Evolutionary conservation across 2,329 filamentous ascomycete species (phyloP), one percentile per base, ranked within the genome.

Genomic region (Fusarium mangiferae): DNA sequence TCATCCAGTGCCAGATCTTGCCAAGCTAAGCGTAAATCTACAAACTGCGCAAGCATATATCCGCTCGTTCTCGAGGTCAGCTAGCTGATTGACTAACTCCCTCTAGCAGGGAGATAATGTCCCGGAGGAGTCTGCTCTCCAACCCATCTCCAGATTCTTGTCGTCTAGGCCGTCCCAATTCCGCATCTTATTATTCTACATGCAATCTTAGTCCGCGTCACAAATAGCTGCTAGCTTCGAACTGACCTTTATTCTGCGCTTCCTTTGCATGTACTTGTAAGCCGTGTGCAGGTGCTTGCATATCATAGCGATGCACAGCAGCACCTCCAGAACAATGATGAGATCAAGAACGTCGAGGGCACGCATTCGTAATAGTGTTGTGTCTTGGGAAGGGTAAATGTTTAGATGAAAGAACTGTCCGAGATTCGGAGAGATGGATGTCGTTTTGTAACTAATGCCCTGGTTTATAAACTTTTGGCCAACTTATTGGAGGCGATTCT

Each of bases 401-500:
- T 26, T 20, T 45, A 7, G 17, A 45, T 45, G 17, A 20, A 26
- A 45, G 1, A 20, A 12, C 42, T 6, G 7, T 26, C 12, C 5
- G 12, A 45, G 3, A 26, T 45, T 26, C 1, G 0, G 5, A 45
- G 2, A 26, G 12, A 14, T 26, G 17, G 17, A 45, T 10, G 17
- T 4, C 11, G 5, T 24, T 26, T 45, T 14, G 26, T 26, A 10
- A 4, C 7, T 9, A 18, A 20, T 26, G 4, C 17, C 17, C 6
- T 44, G 7, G 1, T 18, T 20, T 9, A 13, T 18, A 26, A 14
- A 20, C 11, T 20, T 45, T 45, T 0, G 3, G 24, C 2, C 17
- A 24, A 7, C 24, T 13, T 5, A 5, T 12, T 20, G 5, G 4
- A 20, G 8, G 20, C 5, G 0, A 14, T 45, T 26, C 17, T 20